Evolutionary conservation across 768 basidiomycete genomes (phyloP).

Genomic region (Hericium coralloides): DNA sequence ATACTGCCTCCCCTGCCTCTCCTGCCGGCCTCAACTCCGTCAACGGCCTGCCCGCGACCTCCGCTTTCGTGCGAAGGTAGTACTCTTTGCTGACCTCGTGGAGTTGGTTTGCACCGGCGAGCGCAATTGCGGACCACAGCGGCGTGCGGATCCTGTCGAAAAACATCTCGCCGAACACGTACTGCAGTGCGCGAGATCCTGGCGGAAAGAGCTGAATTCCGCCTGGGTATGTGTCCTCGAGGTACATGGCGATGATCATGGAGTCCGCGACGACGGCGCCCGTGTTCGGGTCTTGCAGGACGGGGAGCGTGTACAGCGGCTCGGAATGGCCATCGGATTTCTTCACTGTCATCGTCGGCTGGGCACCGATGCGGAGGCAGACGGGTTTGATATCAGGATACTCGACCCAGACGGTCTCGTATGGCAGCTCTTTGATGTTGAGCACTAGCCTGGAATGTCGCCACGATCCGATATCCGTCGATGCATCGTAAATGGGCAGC

Average conservation of each 20-base stretch:
- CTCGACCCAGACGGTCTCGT: conserved; percentile 14
- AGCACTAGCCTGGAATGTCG: background rate
- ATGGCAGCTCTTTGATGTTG: conserved; percentile 11
- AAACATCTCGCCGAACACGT: background rate
- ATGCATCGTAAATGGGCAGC: background rate
- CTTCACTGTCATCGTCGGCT: background rate
- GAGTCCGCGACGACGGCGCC: conserved; percentile 9
- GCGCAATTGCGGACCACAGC: background rate
- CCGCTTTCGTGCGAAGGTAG: background rate
- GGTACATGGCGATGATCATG: conserved; percentile 7
- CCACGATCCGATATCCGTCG: background rate
- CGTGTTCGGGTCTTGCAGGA: conserved; percentile 9
- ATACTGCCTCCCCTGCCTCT: background rate
- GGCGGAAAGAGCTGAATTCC: background rate
- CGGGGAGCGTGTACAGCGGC: conserved; percentile 15
- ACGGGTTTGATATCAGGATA: conserved; percentile 12
- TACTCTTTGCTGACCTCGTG: background rate
- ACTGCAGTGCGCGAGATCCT: background rate
- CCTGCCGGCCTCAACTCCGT: background rate
- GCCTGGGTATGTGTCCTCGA: background rate
- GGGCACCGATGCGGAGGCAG: conserved; percentile 1
- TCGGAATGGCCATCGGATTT: background rate
- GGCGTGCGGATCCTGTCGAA: background rate
- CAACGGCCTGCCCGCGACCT: background rate
- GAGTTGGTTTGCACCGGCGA: background rate